Conservation (phyloP, 345 rosid species). For the Microcos paniculata region DNA sequence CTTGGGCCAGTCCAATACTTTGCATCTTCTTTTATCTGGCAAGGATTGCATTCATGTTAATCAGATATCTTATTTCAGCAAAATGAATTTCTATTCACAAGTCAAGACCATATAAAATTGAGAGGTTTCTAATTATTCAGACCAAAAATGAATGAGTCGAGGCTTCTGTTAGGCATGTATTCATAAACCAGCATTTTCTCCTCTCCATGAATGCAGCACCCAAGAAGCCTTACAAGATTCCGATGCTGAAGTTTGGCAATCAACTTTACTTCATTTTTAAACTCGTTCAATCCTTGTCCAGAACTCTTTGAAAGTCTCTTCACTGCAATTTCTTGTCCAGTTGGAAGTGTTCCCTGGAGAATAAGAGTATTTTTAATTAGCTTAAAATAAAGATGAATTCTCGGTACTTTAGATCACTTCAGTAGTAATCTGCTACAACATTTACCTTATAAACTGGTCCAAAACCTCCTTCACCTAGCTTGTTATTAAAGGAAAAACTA, state of each 20-base stretch:
- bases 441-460: conserved; percentile 45
- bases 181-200: conserved; percentile 13
- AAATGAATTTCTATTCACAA: conserved; percentile 28
- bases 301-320: conserved; percentile 39
- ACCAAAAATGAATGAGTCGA: conserved; percentile 13
- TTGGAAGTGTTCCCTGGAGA: conserved; percentile 30
- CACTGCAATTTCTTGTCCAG: conserved; percentile 39
- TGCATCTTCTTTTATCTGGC: background rate
- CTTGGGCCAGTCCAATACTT: conserved; percentile 31
- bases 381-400: background rate
- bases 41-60: conserved; percentile 10
- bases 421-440: background rate
- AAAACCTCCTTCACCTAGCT: conserved; percentile 43
- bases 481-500: conserved; percentile 22
- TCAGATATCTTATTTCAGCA: conserved; percentile 19
- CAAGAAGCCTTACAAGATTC: conserved; percentile 13
- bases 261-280: conserved; percentile 9
- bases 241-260: conserved; percentile 17
- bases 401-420: background rate
- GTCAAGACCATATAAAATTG: no score
- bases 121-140: background rate
- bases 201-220: conserved; percentile 3
- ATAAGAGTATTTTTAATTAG: background rate
- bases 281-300: conserved; percentile 13
- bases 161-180: conserved; percentile 12